Evolutionary conservation across 1,284 basidiomycete genomes (phyloP), one percentile per base, ranked within the genome.

Genomic region (Sporisorium scitamineum): DNA sequence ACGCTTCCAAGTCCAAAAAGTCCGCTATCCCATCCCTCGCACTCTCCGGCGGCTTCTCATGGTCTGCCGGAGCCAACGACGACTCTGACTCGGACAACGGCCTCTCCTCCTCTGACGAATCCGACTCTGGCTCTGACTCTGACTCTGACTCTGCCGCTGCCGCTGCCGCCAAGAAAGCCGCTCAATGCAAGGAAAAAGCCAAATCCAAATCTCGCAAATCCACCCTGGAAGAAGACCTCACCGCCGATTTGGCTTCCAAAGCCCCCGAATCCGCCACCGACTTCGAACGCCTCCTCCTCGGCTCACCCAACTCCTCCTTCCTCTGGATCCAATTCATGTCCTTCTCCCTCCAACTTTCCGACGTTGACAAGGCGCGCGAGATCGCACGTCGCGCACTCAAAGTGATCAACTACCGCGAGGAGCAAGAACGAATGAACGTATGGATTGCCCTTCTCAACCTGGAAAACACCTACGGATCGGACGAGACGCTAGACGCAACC

Each of bases 321-420:
- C 89, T 99, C 44, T 99, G 97, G 97, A 92, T 99, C 70, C 96
- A 97, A 86, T 99, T 96, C 86, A 98, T 99, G 94, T 96, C 95
- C 6, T 97, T 98, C 90, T 94, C 96, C 77, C 88, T 99, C 5
- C 94, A 95, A 79, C 90, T 99, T 16, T 94, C 95, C 47, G 96
- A 99, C 86, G 89, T 98, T 48, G 94, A 95, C 80, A 95, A 95
- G 86, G 97, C 96, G 16, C 90, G 95, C 39, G 90, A 92, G 82
- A 92, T 95, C 53, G 96, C 91, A 18, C 89, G 90, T 58, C 91
- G 94, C 31, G 97, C 95, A 5, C 97, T 69, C 89, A 91, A 81
- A 92, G 92, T 80, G 16, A 99, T 99, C 87, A 92, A 90, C 84
- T 98, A 95, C 88, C 90, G 97, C 59, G 97, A 99, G 86, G 97